Conservation (phyloP, 2,329 filamentous ascomycete species). For the Xylariaceae sp. region DNA sequence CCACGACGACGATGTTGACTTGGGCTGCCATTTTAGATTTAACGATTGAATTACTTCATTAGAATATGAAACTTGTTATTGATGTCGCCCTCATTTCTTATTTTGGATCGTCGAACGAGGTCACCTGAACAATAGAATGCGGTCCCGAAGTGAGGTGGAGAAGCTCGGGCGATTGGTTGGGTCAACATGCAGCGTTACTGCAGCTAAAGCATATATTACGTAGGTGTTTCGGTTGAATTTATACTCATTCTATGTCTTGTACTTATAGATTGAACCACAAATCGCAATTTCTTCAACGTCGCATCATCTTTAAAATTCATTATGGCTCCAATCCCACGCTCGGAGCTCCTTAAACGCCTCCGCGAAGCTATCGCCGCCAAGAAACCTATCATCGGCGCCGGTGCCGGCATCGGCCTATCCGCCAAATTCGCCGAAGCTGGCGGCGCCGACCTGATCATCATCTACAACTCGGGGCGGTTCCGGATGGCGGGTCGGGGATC, state of each 20-base stretch:
- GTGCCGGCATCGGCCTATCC: conserved; percentile 72
- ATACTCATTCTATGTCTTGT: too few species aligned
- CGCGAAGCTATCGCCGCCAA: conserved; percentile 60
- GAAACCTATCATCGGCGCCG: conserved; percentile 70
- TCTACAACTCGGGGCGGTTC: conserved; percentile 76
- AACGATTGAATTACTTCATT: neutral
- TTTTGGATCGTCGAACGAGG: too few species aligned
- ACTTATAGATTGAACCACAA: too few species aligned
- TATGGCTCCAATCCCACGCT: conserved; percentile 58
- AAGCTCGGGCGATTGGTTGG: too few species aligned
- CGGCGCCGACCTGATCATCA: conserved; percentile 72
- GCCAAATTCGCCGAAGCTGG: conserved; percentile 75
- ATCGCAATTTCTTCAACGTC: too few species aligned
- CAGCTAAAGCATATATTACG: too few species aligned
- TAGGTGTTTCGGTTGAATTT: too few species aligned
- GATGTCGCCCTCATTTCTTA: too few species aligned
- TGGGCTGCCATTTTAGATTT: conserved; percentile 26
- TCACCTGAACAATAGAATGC: too few species aligned
- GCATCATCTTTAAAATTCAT: neutral
- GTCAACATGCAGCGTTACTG: too few species aligned
- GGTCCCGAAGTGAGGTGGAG: too few species aligned
- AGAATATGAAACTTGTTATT: neutral
- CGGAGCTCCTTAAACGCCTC: conserved; percentile 62
- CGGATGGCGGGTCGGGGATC: conserved; percentile 76
- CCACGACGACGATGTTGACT: conserved; percentile 54